These are phyloP conservation scores for Artemisia tridentata DNA, from an alignment of 129 eudicot species.

Conservation along the genomic window DNA sequence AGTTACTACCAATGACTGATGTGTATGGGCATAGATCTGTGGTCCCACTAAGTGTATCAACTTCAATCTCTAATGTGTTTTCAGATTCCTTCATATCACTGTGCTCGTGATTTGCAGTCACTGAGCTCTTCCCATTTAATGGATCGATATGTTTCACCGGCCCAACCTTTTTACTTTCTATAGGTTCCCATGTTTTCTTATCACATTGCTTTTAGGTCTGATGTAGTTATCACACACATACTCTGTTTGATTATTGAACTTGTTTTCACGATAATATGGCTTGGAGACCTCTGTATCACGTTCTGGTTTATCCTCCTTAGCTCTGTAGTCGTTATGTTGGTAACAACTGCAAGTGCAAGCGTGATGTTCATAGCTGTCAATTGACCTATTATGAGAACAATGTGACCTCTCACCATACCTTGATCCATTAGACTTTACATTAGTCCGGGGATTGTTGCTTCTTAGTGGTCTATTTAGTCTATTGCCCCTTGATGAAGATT, in stretches of 20 bases:
- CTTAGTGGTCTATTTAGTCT: conserved; percentile 50
- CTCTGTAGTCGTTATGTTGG: conserved; percentile 36
- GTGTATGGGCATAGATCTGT: no score
- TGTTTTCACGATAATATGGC: conserved; percentile 57
- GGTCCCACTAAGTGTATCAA: no score
- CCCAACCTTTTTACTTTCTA: conserved; percentile 53
- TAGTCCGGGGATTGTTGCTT: conserved; percentile 42
- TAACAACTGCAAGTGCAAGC: conserved; percentile 77
- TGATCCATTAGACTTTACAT: conserved; percentile 40
- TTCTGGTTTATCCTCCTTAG: no score
- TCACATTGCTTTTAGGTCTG: no score
- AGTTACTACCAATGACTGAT: no score
- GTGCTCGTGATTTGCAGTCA: conserved; percentile 26
- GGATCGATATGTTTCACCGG: conserved; percentile 35
- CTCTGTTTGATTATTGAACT: conserved; percentile 39
- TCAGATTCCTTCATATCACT: conserved; percentile 36
- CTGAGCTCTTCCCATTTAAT: conserved; percentile 26
- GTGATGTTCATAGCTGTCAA: conserved; percentile 52
- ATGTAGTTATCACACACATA: no score
- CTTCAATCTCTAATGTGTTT: no score
- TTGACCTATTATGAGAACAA: conserved; percentile 46
- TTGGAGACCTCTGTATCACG: conserved; percentile 39
- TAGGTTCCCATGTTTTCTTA: conserved; percentile 92
- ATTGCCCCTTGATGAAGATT: no score
- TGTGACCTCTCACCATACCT: no score